phyloP scores from a whole-genome alignment of 208 protist species.

The Novymonas esmeraldas region DNA sequence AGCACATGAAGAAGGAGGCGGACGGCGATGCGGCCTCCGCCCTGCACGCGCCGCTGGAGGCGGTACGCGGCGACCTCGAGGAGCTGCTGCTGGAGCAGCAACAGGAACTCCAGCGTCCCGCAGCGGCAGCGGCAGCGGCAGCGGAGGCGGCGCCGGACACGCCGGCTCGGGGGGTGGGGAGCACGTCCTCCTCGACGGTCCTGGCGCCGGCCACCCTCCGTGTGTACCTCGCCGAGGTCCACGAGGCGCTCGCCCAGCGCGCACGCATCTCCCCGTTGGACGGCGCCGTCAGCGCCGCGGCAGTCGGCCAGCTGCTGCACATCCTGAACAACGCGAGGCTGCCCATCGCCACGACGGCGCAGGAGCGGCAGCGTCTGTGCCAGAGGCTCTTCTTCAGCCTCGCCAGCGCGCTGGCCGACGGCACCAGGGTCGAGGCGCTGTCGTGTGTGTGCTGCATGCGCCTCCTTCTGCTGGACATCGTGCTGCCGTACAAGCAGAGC shows the following conservation, averaged over 20 bases:
- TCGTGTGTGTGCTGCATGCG: conserved; percentile 38
- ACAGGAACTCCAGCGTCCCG: conserved; percentile 3
- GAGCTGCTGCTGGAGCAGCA: conserved; percentile 19
- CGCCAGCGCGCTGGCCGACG: conserved; percentile 30
- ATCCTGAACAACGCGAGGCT: conserved; percentile 16
- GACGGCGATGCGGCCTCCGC: background rate
- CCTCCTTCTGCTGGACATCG: conserved; percentile 41
- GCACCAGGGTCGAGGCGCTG: conserved; percentile 31
- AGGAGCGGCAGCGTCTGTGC: conserved; percentile 32
- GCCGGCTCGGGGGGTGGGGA: conserved; percentile 16
- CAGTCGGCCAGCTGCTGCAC: conserved; percentile 42
- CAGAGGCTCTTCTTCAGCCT: conserved; percentile 33
- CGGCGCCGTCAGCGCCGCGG: conserved; percentile 46
- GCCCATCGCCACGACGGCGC: conserved; percentile 12
- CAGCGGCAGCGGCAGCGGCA: background rate
- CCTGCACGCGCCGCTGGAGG: background rate
- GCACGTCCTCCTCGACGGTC: background rate
- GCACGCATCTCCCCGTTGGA: conserved; percentile 59
- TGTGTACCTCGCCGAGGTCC: conserved; percentile 46
- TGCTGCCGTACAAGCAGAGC: conserved; percentile 55
- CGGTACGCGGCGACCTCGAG: conserved; percentile 6
- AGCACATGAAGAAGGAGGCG: conserved; percentile 40
- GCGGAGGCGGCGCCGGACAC: background rate
- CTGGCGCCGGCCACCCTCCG: conserved; percentile 26
- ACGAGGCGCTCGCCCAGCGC: conserved; percentile 38